Base-by-base conservation (phyloP, 2,329 filamentous ascomycete species). In the Sclerotinia sclerotiorum region DNA sequence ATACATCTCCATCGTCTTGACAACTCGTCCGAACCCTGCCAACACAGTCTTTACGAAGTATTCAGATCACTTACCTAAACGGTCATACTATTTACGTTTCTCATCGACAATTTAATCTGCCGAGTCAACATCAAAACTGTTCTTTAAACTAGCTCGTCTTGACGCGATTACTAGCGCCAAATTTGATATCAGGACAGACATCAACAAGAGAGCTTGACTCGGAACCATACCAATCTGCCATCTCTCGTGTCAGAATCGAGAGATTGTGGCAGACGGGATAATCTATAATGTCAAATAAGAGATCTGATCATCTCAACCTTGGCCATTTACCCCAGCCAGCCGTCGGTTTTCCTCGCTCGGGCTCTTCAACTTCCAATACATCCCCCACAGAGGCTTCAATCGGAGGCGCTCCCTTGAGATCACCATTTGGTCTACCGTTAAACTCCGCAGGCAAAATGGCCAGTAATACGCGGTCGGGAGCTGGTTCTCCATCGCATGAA, bases 401-500 rank as follows among this genome's bases (percentile, higher is more conserved):
- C 67, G 84, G 87, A 75, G 85, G 84, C 75, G 80, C 83, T 51
- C 44, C 62, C 69, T 81, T 89, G 74, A 88, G 93, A 80, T 90
- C 92, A 72, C 87, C 92, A 29, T 91, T 94, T 77, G 88, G 88
- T 69, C 82, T 90, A 71, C 83, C 90, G 60, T 81, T 92, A 74
- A 88, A 82, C 70, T 80, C 84, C 70, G 79, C 82, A 69, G 80
- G 81, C 76, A 88, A 88, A 78, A 88, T 89, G 84, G 80, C 84
- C 71, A 82, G 82, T 73, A 83, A 81, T 75, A 80, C 87, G 76
- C 87, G 94, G 82, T 91, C 94, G 77, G 93, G 94, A 84, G 89
- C 93, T 83, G 94, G 94, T 79, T 99, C 95, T 85, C 95, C 95
- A 76, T 97, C 94, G 81, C 94, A 97, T 83, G 95, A 98, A 74